Base-by-base conservation (phyloP, 2,329 filamentous ascomycete genomes). In the Ophiostoma australiae region DNA sequence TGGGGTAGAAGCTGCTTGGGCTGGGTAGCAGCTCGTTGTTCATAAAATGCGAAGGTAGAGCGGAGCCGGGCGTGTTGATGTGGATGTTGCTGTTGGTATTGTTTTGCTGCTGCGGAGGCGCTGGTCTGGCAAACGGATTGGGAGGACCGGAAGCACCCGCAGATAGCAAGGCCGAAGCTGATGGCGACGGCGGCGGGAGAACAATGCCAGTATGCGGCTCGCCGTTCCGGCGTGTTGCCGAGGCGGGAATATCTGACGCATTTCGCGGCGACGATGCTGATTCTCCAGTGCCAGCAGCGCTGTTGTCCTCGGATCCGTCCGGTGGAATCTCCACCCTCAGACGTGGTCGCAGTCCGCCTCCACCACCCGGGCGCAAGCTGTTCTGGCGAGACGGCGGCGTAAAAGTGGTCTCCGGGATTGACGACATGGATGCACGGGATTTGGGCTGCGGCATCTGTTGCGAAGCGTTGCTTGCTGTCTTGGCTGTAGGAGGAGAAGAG, bases 271-370 rank as follows among this genome's bases (percentile, higher is more conserved):
- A 80, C 77, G 91, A 82, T 79, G 87, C 78, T 79, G 91, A 91
- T 20, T 48, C 66, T 8, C 91, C 91, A 67, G 91, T 92, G 66
- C 89, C 90, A 73, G 87, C 90, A 71, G 89, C 92, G 66, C 86
- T 88, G 65, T 83, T 83, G 75, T 97, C 93, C 11, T 80, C 79
- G 10, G 93, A 96, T 58, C 89, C 89, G 76, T 97, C 95, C 75
- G 93, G 94, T 0, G 95, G 95, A 76, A 99, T 99, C 77, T 97
- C 93, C 4, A 99, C 93, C 76, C 92, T 97, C 67, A 99, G 84
- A 70, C 92, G 88, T 2, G 95, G 95, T 70, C 94, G 87, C 4
- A 39, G 20, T 39, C 33, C 33, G 76, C 91, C 67, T 0, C 74
- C 89, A 10, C 88, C 88, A 70, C 87, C 88, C 13, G 87, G 82